Evolutionary conservation across 2,329 filamentous ascomycete species (phyloP).

Genomic region (Aulographum hederae): DNA sequence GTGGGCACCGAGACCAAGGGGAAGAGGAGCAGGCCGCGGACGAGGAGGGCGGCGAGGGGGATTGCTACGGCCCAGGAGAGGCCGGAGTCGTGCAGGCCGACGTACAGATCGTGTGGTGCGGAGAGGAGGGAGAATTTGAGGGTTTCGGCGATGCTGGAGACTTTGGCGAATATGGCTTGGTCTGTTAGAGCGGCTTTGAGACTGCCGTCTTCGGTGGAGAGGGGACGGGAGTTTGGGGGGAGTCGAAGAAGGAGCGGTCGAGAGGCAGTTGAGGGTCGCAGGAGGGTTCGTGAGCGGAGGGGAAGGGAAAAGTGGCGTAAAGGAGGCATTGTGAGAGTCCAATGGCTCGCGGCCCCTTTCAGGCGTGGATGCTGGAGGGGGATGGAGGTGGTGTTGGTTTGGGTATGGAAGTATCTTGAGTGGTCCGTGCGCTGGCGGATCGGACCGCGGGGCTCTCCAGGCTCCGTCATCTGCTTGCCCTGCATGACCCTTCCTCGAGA

Average conservation of each 20-base stretch:
- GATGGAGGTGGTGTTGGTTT: background rate
- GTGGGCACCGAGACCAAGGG: constrained; percentile 28
- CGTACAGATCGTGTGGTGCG: constrained; percentile 32
- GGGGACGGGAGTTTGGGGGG: background rate
- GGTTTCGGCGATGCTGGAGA: constrained; percentile 23
- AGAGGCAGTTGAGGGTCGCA: background rate
- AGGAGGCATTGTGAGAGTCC: background rate
- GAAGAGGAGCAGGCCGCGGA: constrained; percentile 28
- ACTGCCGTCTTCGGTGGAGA: background rate
- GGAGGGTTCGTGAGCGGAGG: background rate
- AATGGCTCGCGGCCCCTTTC: background rate
- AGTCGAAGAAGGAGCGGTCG: background rate
- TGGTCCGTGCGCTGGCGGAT: too few species aligned
- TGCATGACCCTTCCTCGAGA: background rate
- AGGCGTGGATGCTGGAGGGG: background rate
- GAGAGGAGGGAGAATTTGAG: constrained; percentile 26
- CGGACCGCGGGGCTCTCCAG: background rate
- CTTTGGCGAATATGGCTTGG: constrained; percentile 14
- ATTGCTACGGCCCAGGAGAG: constrained; percentile 37
- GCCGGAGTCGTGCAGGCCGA: constrained; percentile 16
- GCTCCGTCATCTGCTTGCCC: background rate
- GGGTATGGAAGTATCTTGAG: too few species aligned
- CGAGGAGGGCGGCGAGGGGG: constrained; percentile 32
- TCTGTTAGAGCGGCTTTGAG: constrained; percentile 14
- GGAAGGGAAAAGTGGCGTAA: background rate